Conservation (phyloP, 2,329 filamentous ascomycete species). For the Chalaropsis ovoidea region DNA sequence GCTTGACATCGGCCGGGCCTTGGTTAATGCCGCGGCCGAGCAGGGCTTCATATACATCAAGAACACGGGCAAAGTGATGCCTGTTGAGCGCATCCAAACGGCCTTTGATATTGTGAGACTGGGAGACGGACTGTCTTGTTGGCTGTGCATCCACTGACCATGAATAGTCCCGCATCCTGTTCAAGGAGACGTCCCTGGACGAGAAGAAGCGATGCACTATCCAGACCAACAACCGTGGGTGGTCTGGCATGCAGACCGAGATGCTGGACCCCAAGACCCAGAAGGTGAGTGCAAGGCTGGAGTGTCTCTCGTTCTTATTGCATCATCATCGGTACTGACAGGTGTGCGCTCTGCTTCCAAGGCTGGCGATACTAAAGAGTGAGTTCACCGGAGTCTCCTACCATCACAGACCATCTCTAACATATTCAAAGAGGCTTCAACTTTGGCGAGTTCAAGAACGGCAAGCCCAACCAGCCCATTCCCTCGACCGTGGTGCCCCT, state of each 20-base stretch:
- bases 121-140: too few relatives aligned
- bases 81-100: slow-evolving; percentile 52
- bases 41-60: slow-evolving; percentile 87
- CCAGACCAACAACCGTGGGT: slow-evolving; percentile 72
- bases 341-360: slow-evolving; percentile 31
- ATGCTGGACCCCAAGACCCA: slow-evolving; percentile 77
- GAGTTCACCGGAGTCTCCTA: slow-evolving; percentile 28
- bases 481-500: slow-evolving; percentile 53
- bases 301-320: slow-evolving; percentile 13
- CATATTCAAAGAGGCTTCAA: slow-evolving; percentile 66
- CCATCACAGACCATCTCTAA: neutral
- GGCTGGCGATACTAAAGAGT: slow-evolving; percentile 86
- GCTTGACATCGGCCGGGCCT: slow-evolving; percentile 49
- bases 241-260: slow-evolving; percentile 80
- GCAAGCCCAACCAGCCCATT: slow-evolving; percentile 65
- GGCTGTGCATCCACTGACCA: neutral
- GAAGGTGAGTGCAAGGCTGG: slow-evolving; percentile 43
- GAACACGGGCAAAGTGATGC: slow-evolving; percentile 60
- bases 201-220: slow-evolving; percentile 71
- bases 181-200: slow-evolving; percentile 48
- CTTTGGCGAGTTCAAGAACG: slow-evolving; percentile 63
- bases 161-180: slow-evolving; percentile 34
- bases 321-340: neutral
- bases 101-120: slow-evolving; percentile 62
- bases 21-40: slow-evolving; percentile 69